A percentile compares a stretch with the other conserved stretches of the same genome.
phyloP scores from a whole-genome alignment of 768 basidiomycete genomes.

The Amanita rimosa region DNA sequence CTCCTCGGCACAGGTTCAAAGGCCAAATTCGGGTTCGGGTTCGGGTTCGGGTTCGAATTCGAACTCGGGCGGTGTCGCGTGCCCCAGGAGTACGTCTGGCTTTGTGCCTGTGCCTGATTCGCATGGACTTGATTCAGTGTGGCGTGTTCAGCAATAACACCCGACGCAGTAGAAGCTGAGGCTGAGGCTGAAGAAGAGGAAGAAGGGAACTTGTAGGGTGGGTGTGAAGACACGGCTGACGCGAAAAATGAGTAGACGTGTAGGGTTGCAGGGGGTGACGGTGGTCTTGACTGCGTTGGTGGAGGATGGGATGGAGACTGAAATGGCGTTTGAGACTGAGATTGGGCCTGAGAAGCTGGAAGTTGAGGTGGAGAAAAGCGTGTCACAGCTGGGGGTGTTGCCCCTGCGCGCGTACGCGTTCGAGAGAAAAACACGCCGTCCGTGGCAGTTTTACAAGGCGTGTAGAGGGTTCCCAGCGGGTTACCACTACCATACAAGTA shows the following conservation, averaged over 20 bases:
- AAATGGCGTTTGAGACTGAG: not conserved
- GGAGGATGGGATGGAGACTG: not conserved
- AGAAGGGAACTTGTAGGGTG: slow-evolving; percentile 2
- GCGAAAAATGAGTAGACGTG: slow-evolving; percentile 4
- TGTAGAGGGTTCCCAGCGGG: slow-evolving; percentile 6
- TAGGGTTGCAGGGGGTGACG: not conserved
- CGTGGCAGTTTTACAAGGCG: slow-evolving; percentile 4
- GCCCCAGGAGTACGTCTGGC: not conserved
- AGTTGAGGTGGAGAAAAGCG: not conserved
- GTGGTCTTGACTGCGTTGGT: not conserved
- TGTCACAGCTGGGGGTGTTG: not conserved
- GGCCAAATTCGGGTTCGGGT: not conserved
- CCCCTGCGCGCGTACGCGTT: not conserved
- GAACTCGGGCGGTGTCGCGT: not conserved
- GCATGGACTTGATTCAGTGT: not conserved
- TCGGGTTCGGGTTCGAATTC: too few relatives aligned
- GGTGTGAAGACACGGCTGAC: not conserved
- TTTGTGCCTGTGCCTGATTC: not conserved
- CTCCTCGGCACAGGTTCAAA: not conserved
- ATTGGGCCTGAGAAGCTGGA: not conserved
- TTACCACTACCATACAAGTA: not conserved
- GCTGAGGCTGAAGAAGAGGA: not conserved
- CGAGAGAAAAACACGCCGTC: slow-evolving; percentile 3
- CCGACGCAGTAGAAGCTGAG: not conserved
- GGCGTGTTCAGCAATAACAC: not conserved